phyloP scores from a whole-genome alignment of 257 asterid genomes.

The Nemophila menziesii region DNA sequence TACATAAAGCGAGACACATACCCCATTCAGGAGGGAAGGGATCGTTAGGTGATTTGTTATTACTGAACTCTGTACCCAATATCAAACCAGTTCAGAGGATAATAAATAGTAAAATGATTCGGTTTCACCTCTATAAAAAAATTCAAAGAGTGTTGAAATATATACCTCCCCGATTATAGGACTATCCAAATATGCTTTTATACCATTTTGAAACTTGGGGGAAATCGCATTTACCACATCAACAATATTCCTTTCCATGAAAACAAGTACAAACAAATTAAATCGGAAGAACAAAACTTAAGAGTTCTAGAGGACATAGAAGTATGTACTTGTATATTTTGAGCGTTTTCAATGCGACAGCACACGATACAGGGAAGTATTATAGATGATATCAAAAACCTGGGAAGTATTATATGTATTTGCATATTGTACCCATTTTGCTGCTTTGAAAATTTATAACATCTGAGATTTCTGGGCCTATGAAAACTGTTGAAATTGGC shows the following conservation, averaged over 20 bases:
- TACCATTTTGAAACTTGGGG: constrained; percentile 77
- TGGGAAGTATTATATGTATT: background rate
- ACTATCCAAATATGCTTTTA: constrained; percentile 70
- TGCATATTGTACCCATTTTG: constrained; percentile 48
- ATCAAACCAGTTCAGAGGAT: constrained; percentile 58
- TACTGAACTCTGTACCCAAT: constrained; percentile 68
- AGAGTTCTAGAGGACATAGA: background rate
- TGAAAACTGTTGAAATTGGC: constrained; percentile 91
- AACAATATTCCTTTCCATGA: constrained; percentile 67
- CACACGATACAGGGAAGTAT: constrained; percentile 68
- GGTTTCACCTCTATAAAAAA: no score
- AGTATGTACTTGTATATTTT: constrained; percentile 86
- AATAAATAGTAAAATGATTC: background rate
- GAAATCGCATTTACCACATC: constrained; percentile 65
- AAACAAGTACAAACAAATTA: constrained; percentile 3
- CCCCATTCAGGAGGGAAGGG: constrained; percentile 95
- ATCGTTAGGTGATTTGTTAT: constrained; percentile 88
- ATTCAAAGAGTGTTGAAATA: no score
- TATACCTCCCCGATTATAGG: constrained; percentile 95
- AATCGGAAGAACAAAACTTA: no score
- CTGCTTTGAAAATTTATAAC: constrained; percentile 85
- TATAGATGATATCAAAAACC: no score
- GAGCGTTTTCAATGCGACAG: constrained; percentile 87
- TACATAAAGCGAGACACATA: no score
- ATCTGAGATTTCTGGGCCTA: constrained; percentile 63